Percentiles rank a stretch among this genome's conserved stretches.
Evolutionary conservation across 768 basidiomycete genomes (phyloP).

Genomic region (Butyriboletus loyo): DNA sequence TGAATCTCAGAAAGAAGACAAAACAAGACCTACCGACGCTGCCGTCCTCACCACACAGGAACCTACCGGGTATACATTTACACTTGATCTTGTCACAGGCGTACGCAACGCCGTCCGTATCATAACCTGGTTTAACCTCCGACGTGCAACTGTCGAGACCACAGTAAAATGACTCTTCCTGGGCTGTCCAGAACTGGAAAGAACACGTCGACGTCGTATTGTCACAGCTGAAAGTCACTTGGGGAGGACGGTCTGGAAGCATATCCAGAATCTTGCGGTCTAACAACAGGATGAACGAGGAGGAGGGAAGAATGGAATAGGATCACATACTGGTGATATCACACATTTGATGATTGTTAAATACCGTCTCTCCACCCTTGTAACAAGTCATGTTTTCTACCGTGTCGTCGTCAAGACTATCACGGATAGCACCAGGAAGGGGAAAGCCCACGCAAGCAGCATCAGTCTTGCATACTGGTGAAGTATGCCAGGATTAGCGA

Average conservation of each 20-base stretch:
- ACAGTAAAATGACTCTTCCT: conserved; percentile 96
- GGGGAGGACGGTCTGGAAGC: conserved; percentile 86
- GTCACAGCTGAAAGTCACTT: conserved; percentile 95
- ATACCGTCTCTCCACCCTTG: conserved; percentile 89
- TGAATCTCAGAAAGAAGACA: not conserved
- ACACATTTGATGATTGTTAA: conserved; percentile 96
- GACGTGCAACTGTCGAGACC: conserved; percentile 69
- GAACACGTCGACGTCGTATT: conserved; percentile 60
- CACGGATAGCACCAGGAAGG: conserved; percentile 43
- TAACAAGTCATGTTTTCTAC: conserved; percentile 86
- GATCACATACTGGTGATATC: conserved; percentile 85
- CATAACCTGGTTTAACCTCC: conserved; percentile 45
- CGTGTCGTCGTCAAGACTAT: conserved; percentile 39
- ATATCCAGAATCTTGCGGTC: conserved; percentile 94
- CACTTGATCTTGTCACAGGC: conserved; percentile 83
- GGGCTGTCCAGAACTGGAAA: conserved; percentile 98
- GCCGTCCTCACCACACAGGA: conserved; percentile 94
- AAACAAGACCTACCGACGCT: conserved; percentile 67
- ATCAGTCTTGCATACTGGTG: conserved; percentile 83
- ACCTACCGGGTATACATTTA: conserved; percentile 88
- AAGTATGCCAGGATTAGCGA: not conserved
- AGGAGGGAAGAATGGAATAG: not conserved
- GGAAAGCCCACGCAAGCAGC: conserved; percentile 79
- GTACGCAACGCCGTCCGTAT: conserved; percentile 72
- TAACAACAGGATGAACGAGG: conserved; percentile 28